Base-by-base conservation (phyloP, 257 asterid species). In the Primulina eburnea region DNA sequence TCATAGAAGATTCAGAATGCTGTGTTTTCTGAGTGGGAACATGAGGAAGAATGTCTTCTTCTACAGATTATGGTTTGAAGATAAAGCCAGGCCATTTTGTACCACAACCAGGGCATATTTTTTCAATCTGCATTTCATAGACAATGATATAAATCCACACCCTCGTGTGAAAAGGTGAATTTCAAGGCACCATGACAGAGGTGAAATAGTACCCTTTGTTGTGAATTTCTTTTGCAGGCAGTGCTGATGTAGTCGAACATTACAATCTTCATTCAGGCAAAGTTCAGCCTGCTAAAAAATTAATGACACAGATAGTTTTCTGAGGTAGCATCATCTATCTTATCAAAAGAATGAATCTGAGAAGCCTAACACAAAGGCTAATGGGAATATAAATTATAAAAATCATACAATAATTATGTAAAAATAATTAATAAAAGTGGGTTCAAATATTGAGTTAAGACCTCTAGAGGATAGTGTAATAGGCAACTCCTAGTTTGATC, bases 171-270 rank as follows among this genome's bases (percentile, higher is more conserved):
- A 65, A 24, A 3, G 1, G 56, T 38, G 30, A 65, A 66, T 32
- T 12, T 16, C 9, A 62, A 21, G 21, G 34, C 7, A 4, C 33
- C 53, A 59, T 26, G 60, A 62, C 1, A 21, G 75, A 62, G 66
- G 69, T 16, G 59, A 59, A 4, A 57, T 28, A 64, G 71, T 81
- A 90, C 98, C 98, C 75, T 78, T 73, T 71, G 68, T 71, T 80
- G 86, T 57, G 90, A 87, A 90, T 75, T 87, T 90, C 87, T 86
- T 82, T 78, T 77, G 70, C 72, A 85, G 80, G 77, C 98, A 90
- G 82, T 86, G 88, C 2, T 20, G 77, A 78, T 92, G 98, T 33
- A 88, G 84, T 60, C 92, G 84, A 55, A 79, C 86, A 65, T 82
- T 83, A 70, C 98, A 92, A n/a, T 76, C 77, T 77, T 84, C 89